Evolutionary conservation across 495 filamentous ascomycete genomes (phyloP).

Genomic region (Aspergillus diversus): DNA sequence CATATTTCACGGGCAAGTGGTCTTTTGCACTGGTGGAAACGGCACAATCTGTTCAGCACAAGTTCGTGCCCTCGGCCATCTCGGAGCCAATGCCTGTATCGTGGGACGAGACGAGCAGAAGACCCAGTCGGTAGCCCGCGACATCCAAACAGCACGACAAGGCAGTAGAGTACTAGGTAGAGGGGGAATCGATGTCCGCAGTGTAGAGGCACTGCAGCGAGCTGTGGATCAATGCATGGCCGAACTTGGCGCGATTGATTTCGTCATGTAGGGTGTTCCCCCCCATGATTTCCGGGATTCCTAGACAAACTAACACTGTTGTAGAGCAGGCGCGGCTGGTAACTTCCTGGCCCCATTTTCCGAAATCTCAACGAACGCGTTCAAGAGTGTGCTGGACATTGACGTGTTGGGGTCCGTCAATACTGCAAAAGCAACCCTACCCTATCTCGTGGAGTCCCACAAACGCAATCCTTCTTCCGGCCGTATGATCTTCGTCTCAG

Average conservation of each 20-base stretch:
- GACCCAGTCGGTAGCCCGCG: conserved; percentile 75
- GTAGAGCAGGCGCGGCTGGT: conserved; percentile 88
- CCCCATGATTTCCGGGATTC: too few relatives aligned
- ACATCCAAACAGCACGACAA: conserved; percentile 74
- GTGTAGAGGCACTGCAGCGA: conserved; percentile 65
- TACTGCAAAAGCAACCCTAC: conserved; percentile 87
- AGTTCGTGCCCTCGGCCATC: conserved; percentile 86
- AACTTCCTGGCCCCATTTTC: conserved; percentile 92
- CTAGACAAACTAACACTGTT: too few relatives aligned
- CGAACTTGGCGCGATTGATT: conserved; percentile 88
- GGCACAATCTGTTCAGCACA: conserved; percentile 93
- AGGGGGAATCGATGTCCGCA: conserved; percentile 81
- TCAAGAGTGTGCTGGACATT: conserved; percentile 96
- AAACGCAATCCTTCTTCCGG: conserved; percentile 54
- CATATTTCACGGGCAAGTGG: conserved; percentile 79
- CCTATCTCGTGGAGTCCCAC: conserved; percentile 70
- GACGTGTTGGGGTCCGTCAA: conserved; percentile 93
- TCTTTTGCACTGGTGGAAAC: conserved; percentile 94
- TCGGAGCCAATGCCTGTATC: conserved; percentile 93
- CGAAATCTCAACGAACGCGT: conserved; percentile 80
- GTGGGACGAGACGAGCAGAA: conserved; percentile 87
- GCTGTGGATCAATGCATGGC: conserved; percentile 77
- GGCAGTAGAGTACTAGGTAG: conserved; percentile 88
- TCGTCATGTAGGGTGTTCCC: conserved; percentile 71
- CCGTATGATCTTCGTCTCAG: conserved; percentile 84